Evolutionary conservation across 164 flowering plant genomes (phyloP).

Genomic region (Tetracentron sinense): DNA sequence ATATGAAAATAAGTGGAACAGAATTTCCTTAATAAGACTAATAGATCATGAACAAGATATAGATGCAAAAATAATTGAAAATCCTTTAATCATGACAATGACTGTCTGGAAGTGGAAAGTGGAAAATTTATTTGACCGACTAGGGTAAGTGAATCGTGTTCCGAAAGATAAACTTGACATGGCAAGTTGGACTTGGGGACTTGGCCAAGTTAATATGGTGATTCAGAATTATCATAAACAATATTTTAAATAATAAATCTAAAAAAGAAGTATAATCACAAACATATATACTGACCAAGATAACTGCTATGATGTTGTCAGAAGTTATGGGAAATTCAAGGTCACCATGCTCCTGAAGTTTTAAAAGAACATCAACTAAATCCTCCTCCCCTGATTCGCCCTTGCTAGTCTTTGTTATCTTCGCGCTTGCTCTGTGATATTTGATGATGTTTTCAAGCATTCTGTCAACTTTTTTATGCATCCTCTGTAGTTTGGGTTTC

Average conservation of each 20-base stretch:
- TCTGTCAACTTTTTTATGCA: background rate
- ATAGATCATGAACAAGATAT: too few relatives aligned
- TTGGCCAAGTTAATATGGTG: too few relatives aligned
- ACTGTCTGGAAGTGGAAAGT: too few relatives aligned
- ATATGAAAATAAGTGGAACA: too few relatives aligned
- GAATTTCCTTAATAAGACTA: too few relatives aligned
- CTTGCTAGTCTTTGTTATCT: background rate
- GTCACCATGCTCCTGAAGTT: conserved; percentile 1
- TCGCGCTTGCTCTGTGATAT: background rate
- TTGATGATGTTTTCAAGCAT: conserved; percentile 1
- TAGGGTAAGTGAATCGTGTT: too few relatives aligned
- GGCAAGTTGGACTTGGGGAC: too few relatives aligned
- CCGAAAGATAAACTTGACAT: too few relatives aligned
- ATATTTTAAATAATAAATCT: too few relatives aligned
- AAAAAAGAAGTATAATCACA: background rate
- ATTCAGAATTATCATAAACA: background rate
- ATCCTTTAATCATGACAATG: too few relatives aligned
- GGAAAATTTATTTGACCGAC: too few relatives aligned
- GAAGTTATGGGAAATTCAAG: conserved; percentile 6
- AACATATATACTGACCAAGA: conserved; percentile 13
- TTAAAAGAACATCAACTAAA: conserved; percentile 16
- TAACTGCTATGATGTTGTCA: conserved; percentile 17
- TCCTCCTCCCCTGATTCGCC: background rate
- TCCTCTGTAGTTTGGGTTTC: background rate
- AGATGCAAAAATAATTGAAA: too few relatives aligned